phyloP scores from a whole-genome alignment of 768 basidiomycete species.

The Hortiboletus flavorubellus region DNA sequence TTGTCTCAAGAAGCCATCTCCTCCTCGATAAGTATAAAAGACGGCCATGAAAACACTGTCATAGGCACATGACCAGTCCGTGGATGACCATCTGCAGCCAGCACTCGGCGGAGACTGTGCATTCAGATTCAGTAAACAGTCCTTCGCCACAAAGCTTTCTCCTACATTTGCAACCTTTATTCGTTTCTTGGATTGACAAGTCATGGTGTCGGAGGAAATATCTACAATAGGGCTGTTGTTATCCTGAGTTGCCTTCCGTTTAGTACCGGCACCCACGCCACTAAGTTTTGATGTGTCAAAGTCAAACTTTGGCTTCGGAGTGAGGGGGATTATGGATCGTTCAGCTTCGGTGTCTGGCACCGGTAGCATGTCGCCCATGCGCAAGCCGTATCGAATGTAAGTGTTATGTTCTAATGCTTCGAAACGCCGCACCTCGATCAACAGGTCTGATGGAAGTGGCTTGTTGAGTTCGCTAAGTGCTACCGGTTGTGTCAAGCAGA shows the following conservation, averaged over 20 bases:
- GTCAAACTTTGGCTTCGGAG: background rate
- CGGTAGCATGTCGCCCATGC: background rate
- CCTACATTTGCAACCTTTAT: background rate
- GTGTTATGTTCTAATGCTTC: constrained; percentile 5
- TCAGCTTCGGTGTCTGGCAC: constrained; percentile 6
- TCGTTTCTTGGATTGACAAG: background rate
- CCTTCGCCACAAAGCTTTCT: background rate
- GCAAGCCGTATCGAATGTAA: background rate
- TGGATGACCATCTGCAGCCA: constrained; percentile 4
- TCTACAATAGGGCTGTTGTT: background rate
- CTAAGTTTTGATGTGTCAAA: too few species aligned
- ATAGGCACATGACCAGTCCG: constrained; percentile 10
- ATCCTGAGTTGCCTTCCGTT: too few species aligned
- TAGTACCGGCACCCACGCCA: too few species aligned
- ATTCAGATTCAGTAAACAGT: background rate
- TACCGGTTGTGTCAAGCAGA: too few species aligned
- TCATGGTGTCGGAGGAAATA: background rate
- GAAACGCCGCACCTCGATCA: too few species aligned
- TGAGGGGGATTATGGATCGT: background rate
- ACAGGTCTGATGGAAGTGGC: too few species aligned
- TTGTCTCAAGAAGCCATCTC: background rate
- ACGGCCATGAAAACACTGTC: constrained; percentile 8
- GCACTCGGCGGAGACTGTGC: background rate
- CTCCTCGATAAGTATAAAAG: constrained; percentile 1
- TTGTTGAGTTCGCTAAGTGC: too few species aligned